A percentile compares a stretch with the other conserved stretches of the same genome.
Evolutionary conservation across 1,284 basidiomycete genomes (phyloP).

Genomic region (Leccinum fallax): DNA sequence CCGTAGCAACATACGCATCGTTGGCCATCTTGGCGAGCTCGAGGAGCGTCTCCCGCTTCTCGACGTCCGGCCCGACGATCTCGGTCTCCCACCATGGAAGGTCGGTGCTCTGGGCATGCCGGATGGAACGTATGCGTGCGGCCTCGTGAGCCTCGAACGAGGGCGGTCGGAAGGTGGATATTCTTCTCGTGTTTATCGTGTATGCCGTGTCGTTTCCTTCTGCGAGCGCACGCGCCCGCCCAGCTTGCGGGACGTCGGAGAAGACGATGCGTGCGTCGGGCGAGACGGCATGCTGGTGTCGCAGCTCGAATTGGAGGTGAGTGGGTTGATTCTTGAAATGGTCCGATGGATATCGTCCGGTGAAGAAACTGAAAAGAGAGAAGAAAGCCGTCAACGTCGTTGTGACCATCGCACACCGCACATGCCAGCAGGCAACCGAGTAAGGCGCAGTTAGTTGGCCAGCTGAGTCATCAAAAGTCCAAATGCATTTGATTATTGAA

Average conservation of each 20-base stretch:
- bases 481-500: neutral
- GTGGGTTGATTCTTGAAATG: conserved; percentile 3
- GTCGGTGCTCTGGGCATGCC: conserved; percentile 47
- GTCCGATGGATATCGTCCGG: conserved; percentile 13
- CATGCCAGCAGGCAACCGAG: neutral
- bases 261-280: conserved; percentile 59
- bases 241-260: conserved; percentile 46
- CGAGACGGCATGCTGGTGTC: conserved; percentile 67
- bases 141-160: conserved; percentile 53
- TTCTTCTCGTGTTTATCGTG: conserved; percentile 41
- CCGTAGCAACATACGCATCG: conserved; percentile 79
- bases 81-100: conserved; percentile 67
- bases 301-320: conserved; percentile 57
- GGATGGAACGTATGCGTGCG: conserved; percentile 54
- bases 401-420: conserved; percentile 45
- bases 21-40: conserved; percentile 93
- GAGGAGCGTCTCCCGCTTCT: conserved; percentile 76
- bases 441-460: too few relatives aligned
- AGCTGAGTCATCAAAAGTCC: conserved; percentile 32
- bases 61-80: conserved; percentile 69
- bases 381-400: conserved; percentile 46
- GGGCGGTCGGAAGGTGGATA: conserved; percentile 50
- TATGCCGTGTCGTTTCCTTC: conserved; percentile 35
- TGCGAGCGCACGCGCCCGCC: conserved; percentile 1
- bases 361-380: conserved; percentile 40